phyloP scores from a whole-genome alignment of 495 filamentous ascomycete genomes.

The Aspergillus diversus region DNA sequence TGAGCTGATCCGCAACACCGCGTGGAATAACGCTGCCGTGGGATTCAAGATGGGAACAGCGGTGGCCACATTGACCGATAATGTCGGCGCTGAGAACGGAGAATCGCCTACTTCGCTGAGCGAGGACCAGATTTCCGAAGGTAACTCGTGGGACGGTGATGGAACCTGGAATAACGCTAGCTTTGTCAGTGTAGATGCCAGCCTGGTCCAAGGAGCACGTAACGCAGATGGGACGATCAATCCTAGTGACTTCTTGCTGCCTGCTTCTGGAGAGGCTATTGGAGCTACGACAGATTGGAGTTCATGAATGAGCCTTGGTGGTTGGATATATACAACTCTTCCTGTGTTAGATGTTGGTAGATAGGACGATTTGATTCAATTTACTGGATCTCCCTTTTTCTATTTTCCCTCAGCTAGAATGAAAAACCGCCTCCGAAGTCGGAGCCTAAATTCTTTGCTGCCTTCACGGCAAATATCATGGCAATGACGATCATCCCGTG shows the following conservation, averaged over 20 bases:
- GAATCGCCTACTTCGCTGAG: conserved; percentile 20
- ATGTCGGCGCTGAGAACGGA: conserved; percentile 23
- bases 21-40: conserved; percentile 22
- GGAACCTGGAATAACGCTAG: conserved; percentile 19
- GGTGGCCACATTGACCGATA: conserved; percentile 20
- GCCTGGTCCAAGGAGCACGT: conserved; percentile 19
- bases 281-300: conserved; percentile 24
- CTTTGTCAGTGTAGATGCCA: conserved; percentile 22
- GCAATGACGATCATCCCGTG: no score
- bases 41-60: conserved; percentile 24
- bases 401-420: no score
- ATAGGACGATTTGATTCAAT: no score
- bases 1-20: conserved; percentile 23
- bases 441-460: no score
- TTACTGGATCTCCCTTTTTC: no score
- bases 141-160: conserved; percentile 25
- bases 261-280: conserved; percentile 21
- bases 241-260: conserved; percentile 23
- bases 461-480: no score
- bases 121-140: conserved; percentile 19
- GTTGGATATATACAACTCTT: neutral
- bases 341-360: neutral
- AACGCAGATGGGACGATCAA: conserved; percentile 21
- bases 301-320: neutral
- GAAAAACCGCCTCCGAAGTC: no score